These are phyloP conservation scores for Phylloporus scabripes DNA, from an alignment of 768 basidiomycete species.

Conservation along the genomic window DNA sequence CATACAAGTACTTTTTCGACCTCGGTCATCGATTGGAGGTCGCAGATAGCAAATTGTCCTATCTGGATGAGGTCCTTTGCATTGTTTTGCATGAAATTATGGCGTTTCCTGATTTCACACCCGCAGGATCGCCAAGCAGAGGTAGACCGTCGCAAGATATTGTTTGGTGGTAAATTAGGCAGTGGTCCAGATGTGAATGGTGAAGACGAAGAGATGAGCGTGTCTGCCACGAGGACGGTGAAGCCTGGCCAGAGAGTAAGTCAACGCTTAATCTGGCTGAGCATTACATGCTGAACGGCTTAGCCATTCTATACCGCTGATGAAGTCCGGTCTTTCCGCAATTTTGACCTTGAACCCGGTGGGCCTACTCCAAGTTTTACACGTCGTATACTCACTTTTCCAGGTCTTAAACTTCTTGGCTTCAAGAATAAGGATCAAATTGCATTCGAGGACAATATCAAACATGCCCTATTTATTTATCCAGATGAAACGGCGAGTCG, in stretches of 20 bases:
- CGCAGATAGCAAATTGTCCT: conserved; percentile 61
- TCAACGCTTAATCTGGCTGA: not conserved
- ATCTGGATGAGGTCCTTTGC: conserved; percentile 59
- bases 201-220: conserved; percentile 35
- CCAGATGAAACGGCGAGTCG: conserved; percentile 78
- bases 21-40: conserved; percentile 74
- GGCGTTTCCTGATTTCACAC: conserved; percentile 2
- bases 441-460: conserved; percentile 83
- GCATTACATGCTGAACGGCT: conserved; percentile 1
- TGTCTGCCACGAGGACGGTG: conserved; percentile 41
- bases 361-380: conserved; percentile 9
- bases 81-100: not conserved
- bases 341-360: conserved; percentile 76
- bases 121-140: conserved; percentile 27
- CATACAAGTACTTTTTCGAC: conserved; percentile 79
- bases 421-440: conserved; percentile 75
- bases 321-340: conserved; percentile 77
- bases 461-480: conserved; percentile 87
- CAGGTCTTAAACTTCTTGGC: conserved; percentile 87
- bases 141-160: conserved; percentile 20
- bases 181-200: conserved; percentile 26
- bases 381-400: not conserved
- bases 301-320: conserved; percentile 85
- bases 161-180: conserved; percentile 35
- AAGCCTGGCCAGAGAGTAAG: conserved; percentile 47